Percentiles rank a stretch among this genome's conserved stretches.
Evolutionary conservation across 2,329 filamentous ascomycete genomes (phyloP).

Genomic region (Diaporthe humulicola): DNA sequence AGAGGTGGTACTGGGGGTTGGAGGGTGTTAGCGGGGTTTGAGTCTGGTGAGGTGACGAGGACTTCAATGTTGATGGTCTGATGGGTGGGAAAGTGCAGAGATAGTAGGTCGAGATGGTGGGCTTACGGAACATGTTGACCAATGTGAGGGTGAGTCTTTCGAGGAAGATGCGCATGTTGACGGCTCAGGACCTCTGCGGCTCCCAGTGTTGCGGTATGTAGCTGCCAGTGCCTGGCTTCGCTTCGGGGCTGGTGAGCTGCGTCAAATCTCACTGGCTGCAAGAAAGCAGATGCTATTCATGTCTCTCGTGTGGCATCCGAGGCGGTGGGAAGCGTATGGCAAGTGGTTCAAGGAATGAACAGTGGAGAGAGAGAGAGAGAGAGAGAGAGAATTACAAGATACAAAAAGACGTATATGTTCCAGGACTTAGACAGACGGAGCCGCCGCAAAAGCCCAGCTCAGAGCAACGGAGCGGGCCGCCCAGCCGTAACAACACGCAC

Average conservation of each 20-base stretch:
- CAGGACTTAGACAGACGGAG: too few species aligned
- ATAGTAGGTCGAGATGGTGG: not conserved
- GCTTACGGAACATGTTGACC: slow-evolving; percentile 35
- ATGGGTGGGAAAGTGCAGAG: not conserved
- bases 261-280: not conserved
- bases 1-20: slow-evolving; percentile 31
- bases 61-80: not conserved
- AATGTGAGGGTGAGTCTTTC: slow-evolving; percentile 31
- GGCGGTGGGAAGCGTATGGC: too few species aligned
- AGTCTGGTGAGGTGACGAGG: not conserved
- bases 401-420: too few species aligned
- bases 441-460: not conserved
- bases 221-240: not conserved
- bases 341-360: too few species aligned
- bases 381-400: too few species aligned
- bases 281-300: not conserved
- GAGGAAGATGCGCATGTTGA: slow-evolving; percentile 33
- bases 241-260: not conserved
- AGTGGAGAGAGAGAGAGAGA: too few species aligned
- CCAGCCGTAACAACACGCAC: not conserved
- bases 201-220: not conserved
- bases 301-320: not conserved
- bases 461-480: slow-evolving; percentile 14
- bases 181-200: too few species aligned
- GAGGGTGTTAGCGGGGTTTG: not conserved